These are phyloP conservation scores for Termitomyces sp. DNA, from an alignment of 1,284 basidiomycete genomes.

Conservation along the genomic window DNA sequence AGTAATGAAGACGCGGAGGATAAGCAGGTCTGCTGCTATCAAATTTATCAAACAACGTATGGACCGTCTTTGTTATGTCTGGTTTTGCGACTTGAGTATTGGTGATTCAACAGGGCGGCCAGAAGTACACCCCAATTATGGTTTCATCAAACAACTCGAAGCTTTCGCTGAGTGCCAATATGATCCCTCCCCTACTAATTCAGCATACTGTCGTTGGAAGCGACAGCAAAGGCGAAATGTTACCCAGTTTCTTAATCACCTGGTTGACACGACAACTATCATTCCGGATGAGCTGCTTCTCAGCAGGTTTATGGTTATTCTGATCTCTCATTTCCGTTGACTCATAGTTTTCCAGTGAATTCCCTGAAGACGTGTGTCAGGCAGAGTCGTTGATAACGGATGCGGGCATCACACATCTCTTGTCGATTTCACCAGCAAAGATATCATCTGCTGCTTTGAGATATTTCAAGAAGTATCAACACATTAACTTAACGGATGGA, in stretches of 20 bases:
- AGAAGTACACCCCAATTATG: conserved; percentile 56
- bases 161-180: conserved; percentile 49
- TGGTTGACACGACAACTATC: conserved; percentile 46
- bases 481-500: conserved; percentile 35
- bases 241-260: conserved; percentile 42
- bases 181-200: conserved; percentile 36
- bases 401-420: conserved; percentile 44
- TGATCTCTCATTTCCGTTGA: background rate
- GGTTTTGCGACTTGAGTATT: background rate
- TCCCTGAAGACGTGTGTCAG: conserved; percentile 46
- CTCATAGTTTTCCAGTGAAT: conserved; percentile 35
- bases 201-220: conserved; percentile 51
- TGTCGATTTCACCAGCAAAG: conserved; percentile 47
- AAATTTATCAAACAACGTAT: conserved; percentile 47
- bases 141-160: conserved; percentile 57
- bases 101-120: conserved; percentile 39
- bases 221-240: conserved; percentile 48
- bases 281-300: conserved; percentile 44
- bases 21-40: conserved; percentile 42
- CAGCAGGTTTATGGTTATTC: conserved; percentile 36
- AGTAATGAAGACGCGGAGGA: conserved; percentile 52
- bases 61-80: conserved; percentile 12
- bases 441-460: conserved; percentile 27
- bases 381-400: conserved; percentile 48
- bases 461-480: conserved; percentile 31